Percentiles rank a stretch among this genome's conserved stretches.
Conservation (phyloP, 805 yeast species). For the Cyberlindnera misumaiensis region DNA sequence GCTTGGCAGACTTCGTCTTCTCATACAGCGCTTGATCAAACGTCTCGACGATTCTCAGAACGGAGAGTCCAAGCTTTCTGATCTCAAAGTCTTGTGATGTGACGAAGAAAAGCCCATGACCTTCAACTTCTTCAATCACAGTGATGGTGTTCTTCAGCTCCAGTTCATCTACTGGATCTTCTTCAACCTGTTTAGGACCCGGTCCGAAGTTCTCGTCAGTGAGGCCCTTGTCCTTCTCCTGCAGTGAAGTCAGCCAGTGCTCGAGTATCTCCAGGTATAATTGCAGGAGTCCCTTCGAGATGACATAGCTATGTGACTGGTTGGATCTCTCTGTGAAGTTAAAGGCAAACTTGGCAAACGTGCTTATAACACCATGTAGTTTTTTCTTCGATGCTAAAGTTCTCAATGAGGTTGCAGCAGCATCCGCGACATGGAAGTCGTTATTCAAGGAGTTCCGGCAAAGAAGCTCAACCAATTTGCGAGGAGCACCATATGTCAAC, state of each 20-base stretch:
- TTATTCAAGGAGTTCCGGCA: conserved; percentile 72
- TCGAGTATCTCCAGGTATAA: conserved; percentile 74
- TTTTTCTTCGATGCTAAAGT: conserved; percentile 61
- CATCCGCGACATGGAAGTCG: conserved; percentile 51
- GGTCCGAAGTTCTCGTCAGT: conserved; percentile 10
- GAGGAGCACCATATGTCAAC: conserved; percentile 51
- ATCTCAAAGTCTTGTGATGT: conserved; percentile 80
- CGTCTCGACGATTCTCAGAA: conserved; percentile 71
- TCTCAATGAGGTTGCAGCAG: conserved; percentile 58
- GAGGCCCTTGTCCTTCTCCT: conserved; percentile 22
- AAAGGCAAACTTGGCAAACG: conserved; percentile 75
- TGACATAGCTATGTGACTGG: conserved; percentile 50
- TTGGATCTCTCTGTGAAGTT: conserved; percentile 67
- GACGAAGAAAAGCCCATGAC: conserved; percentile 86
- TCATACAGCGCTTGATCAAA: conserved; percentile 80
- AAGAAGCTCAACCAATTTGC: conserved; percentile 65
- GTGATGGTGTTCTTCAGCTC: conserved; percentile 78
- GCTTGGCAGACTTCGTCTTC: conserved; percentile 26
- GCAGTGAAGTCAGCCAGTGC: conserved; percentile 73
- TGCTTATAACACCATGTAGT: conserved; percentile 62
- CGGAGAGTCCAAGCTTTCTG: conserved; percentile 67
- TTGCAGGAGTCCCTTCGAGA: conserved; percentile 55
- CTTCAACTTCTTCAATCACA: conserved; percentile 90
- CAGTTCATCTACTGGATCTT: conserved; percentile 47
- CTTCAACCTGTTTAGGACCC: conserved; percentile 5